phyloP scores from a whole-genome alignment of 306 rosid genomes.

The Begonia masoniana region DNA sequence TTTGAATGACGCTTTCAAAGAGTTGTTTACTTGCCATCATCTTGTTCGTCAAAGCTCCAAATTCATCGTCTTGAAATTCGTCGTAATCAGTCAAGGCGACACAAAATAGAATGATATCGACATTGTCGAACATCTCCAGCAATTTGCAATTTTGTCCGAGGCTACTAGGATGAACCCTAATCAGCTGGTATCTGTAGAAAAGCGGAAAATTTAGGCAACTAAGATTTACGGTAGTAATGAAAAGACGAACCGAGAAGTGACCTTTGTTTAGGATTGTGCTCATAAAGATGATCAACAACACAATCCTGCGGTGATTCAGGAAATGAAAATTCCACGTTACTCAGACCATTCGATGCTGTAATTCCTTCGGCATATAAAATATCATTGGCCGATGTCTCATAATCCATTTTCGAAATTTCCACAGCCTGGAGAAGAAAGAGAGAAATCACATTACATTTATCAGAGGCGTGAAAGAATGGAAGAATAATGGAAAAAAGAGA shows the following conservation, averaged over 20 bases:
- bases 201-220: neutral
- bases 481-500: too few relatives aligned
- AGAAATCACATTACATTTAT: too few relatives aligned
- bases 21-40: constrained; percentile 50
- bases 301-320: constrained; percentile 23
- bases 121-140: constrained; percentile 63
- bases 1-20: constrained; percentile 43
- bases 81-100: constrained; percentile 57
- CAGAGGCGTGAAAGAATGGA: too few relatives aligned
- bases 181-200: constrained; percentile 42
- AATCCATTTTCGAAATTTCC: constrained; percentile 49
- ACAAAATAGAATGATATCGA: constrained; percentile 37
- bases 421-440: constrained; percentile 31
- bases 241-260: constrained; percentile 6
- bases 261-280: constrained; percentile 36
- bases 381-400: constrained; percentile 53
- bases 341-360: constrained; percentile 39
- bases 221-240: neutral
- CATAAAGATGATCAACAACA: constrained; percentile 20
- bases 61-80: constrained; percentile 25
- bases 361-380: constrained; percentile 74
- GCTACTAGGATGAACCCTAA: constrained; percentile 42
- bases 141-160: constrained; percentile 58
- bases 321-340: constrained; percentile 49
- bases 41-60: constrained; percentile 41